Evolutionary conservation across 495 filamentous ascomycete species (phyloP).

Genomic region (Endocarpon pusillum): DNA sequence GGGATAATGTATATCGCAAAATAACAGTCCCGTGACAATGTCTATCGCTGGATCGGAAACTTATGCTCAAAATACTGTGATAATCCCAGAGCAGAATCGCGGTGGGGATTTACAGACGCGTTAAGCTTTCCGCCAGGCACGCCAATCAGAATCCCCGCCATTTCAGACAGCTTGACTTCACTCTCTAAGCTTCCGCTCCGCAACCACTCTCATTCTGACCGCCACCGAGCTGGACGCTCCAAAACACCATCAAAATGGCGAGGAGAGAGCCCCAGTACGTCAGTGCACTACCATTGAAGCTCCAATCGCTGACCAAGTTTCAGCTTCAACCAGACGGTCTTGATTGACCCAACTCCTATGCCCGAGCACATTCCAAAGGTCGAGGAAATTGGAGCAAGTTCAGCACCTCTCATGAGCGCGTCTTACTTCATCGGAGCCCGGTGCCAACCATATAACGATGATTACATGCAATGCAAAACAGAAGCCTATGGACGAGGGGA

Average conservation of each 20-base stretch:
- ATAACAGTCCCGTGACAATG: no score
- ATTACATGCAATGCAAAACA: slow-evolving; percentile 98
- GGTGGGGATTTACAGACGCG: no score
- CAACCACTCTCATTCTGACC: slow-evolving; percentile 4
- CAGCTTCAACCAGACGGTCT: slow-evolving; percentile 85
- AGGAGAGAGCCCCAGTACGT: slow-evolving; percentile 31
- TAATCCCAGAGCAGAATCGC: no score
- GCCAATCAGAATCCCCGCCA: no score
- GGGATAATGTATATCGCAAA: no score
- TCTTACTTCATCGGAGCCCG: slow-evolving; percentile 95
- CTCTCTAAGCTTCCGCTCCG: slow-evolving; percentile 5
- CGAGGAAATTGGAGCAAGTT: slow-evolving; percentile 76
- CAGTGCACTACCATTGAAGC: slow-evolving; percentile 1
- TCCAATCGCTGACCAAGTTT: slow-evolving; percentile 11
- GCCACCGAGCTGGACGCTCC: slow-evolving; percentile 6
- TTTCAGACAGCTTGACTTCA: no score
- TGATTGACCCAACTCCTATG: slow-evolving; percentile 92
- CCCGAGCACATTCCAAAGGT: slow-evolving; percentile 81
- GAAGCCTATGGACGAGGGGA: slow-evolving; percentile 78
- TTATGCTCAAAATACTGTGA: no score
- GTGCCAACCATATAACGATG: slow-evolving; percentile 91
- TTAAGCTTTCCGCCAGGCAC: no score
- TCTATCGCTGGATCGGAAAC: no score
- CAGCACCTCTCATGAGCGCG: slow-evolving; percentile 77
- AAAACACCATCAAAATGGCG: slow-evolving; percentile 27